Base-by-base conservation (phyloP, 1,284 basidiomycete species). In the Austroboletus niveus region DNA sequence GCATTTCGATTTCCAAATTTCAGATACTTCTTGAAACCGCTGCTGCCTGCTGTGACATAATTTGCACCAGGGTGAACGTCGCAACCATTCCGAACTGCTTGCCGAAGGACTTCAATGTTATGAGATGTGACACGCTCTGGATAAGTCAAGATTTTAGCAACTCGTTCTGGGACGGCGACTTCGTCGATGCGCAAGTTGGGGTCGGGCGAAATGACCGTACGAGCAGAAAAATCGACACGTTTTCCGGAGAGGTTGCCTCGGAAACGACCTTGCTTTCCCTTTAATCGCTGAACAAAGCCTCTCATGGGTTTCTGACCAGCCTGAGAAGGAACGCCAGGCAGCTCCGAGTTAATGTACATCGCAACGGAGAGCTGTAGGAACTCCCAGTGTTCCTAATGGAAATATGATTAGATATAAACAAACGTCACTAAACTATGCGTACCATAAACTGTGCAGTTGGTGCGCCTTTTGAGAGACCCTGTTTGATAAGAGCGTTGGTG, bases 241-340 rank as follows among this genome's bases (percentile, higher is more conserved):
- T 99, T 99, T 56, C 97, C 97, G 0, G 95, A 98, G 17, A 99
- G 78, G 69, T 99, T 99, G 30, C 97, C 97, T 70, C 97, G 84
- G 76, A 99, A 99, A 52, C 97, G 94, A 64, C 97, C 97, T 71
- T 98, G 94, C 70, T 99, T 99, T 42, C 97, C 97, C 75, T 99
- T 99, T 53, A 99, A 77, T 17, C 97, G 90, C 68, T 99, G 97
- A 47, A 98, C 97, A 66, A 99, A 98, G 14, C 97, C 97, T 54
- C 94, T 85, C 60, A 95, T 95, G 4, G 95, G 94, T 64, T 96
- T 95, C 68, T 89, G 85, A 43, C 89, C 89, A 64, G 84, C 83
- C 63, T 89, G 85, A 3, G 87, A 85, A 3, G 90, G 89, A 31
- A 97, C 86, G 42, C 96, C 96, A 5, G 97, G 97, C 14, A 95